phyloP scores from a whole-genome alignment of 306 rosid genomes.

The Styphnolobium japonicum region DNA sequence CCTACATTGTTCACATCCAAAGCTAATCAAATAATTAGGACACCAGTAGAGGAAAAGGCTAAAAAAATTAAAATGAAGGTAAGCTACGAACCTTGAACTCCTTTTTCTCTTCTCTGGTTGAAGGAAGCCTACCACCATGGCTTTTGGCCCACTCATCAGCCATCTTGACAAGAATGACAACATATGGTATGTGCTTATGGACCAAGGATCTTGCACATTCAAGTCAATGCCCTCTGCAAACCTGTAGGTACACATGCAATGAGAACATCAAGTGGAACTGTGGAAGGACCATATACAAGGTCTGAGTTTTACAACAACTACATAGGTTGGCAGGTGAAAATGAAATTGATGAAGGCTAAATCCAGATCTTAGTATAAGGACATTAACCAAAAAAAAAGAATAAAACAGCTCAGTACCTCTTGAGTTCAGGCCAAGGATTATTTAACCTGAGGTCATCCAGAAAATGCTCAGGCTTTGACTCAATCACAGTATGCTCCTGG shows the following conservation, averaged over 20 bases:
- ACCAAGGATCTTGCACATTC: conserved; percentile 70
- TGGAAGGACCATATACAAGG: not conserved
- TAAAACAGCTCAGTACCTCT: conserved; percentile 49
- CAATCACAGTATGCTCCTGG: conserved; percentile 94
- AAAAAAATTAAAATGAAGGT: not conserved
- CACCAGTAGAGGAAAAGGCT: conserved; percentile 6
- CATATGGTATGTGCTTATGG: conserved; percentile 88
- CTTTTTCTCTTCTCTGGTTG: conserved; percentile 85
- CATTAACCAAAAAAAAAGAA: not conserved
- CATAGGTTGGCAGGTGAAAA: not conserved
- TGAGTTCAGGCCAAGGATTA: conserved; percentile 97
- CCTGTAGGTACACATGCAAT: conserved; percentile 40
- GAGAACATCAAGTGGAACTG: conserved; percentile 28
- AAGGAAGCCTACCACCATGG: conserved; percentile 76
- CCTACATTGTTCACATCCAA: conserved; percentile 51
- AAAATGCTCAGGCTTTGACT: conserved; percentile 98
- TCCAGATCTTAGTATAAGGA: not conserved
- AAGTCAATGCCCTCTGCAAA: conserved; percentile 76
- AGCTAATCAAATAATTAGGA: conserved; percentile 23
- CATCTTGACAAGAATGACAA: conserved; percentile 87
- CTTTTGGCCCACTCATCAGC: conserved; percentile 86
- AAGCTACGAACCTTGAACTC: conserved; percentile 80
- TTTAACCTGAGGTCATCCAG: conserved; percentile 94
- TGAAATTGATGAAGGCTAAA: conserved; percentile 19
- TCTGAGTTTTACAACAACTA: conserved; percentile 5